Evolutionary conservation across 78 protist genomes (phyloP).

Genomic region (Dictyostelium firmibasis): DNA sequence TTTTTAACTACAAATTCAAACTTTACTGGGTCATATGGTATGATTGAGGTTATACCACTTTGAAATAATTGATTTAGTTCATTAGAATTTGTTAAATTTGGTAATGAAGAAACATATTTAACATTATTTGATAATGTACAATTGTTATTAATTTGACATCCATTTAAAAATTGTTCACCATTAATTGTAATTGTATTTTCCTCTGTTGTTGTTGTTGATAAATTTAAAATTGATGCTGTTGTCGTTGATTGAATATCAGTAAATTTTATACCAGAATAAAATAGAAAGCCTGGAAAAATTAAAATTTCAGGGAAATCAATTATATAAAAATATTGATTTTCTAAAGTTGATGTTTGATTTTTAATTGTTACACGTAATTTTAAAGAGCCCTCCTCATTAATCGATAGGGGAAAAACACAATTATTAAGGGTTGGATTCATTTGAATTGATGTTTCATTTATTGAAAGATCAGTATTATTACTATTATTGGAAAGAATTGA

Average conservation of each 20-base stretch:
- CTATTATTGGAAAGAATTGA: neutral
- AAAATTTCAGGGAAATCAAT: neutral
- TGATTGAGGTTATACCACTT: neutral
- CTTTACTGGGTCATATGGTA: neutral
- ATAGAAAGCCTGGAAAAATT: neutral
- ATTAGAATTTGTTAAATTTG: neutral
- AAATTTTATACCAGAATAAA: neutral
- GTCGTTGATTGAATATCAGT: neutral
- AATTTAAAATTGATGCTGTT: neutral
- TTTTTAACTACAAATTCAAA: neutral
- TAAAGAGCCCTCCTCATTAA: neutral
- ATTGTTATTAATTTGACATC: neutral
- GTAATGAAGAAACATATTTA: neutral
- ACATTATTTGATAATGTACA: neutral
- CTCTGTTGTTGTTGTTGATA: neutral
- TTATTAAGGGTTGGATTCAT: neutral
- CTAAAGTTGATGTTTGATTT: neutral
- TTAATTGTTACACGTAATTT: neutral
- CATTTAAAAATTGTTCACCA: neutral
- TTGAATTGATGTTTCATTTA: neutral
- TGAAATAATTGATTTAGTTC: neutral
- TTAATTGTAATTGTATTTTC: neutral
- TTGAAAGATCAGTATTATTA: neutral
- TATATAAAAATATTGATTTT: neutral
- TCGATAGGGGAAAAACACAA: neutral